These are phyloP conservation scores for Ajuga chamaepitys DNA, from an alignment of 257 asterid genomes.

Conservation along the genomic window DNA sequence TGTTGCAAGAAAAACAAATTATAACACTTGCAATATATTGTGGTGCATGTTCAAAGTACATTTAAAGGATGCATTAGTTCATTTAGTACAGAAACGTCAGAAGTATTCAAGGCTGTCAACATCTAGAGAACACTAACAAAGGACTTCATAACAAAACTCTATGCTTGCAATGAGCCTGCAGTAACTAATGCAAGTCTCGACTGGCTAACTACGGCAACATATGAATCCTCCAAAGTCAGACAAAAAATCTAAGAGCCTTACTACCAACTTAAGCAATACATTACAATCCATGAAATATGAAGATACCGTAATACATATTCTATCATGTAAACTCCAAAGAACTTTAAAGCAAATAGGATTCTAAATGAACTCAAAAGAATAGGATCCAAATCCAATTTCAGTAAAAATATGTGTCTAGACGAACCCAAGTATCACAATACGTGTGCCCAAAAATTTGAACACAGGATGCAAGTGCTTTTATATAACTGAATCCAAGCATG, in stretches of 20 bases:
- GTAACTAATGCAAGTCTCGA: neutral
- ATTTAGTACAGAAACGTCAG: neutral
- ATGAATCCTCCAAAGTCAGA: neutral
- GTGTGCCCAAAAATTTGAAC: neutral
- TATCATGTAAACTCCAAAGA: neutral
- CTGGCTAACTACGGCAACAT: neutral
- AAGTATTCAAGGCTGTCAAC: neutral
- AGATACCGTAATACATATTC: neutral
- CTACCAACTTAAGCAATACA: neutral
- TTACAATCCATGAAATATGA: neutral
- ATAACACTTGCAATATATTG: neutral
- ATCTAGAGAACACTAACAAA: neutral
- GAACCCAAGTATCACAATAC: too few relatives aligned
- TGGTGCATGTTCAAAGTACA: neutral
- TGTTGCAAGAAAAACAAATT: neutral
- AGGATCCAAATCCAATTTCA: neutral
- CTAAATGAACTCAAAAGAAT: neutral
- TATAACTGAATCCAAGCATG: neutral
- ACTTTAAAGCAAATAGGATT: neutral
- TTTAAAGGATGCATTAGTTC: neutral
- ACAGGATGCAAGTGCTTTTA: neutral
- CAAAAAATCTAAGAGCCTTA: neutral
- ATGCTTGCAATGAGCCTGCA: neutral
- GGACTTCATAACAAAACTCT: neutral
- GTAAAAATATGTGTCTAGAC: neutral